Base-by-base conservation (phyloP, 1,284 basidiomycete genomes). In the Ganoderma sinense region DNA sequence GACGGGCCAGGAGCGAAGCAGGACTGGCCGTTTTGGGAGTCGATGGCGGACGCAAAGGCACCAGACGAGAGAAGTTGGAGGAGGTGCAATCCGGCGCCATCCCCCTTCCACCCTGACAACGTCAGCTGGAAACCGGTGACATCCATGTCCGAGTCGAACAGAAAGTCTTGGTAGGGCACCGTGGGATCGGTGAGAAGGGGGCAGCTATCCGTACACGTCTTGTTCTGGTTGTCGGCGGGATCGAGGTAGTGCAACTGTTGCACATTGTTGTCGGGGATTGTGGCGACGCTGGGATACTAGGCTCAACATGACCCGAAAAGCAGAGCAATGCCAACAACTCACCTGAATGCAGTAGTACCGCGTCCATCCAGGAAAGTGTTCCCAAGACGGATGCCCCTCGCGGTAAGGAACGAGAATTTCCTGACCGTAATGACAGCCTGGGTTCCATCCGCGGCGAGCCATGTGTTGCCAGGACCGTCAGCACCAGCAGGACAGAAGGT, bases 1-100 rank as follows among this genome's bases (percentile, higher is more conserved):
- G 93, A 94, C 1, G 91, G 82, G 69, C 84, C 86, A 5, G 92
- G 90, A 1, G 92, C 89, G 75, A 92, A 94, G 78, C 96, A 97
- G 0, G 94, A 94, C 56, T 84, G 80, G 18, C 81, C 82, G 78
- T 97, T 96, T 66, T 89, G 82, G 23, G 77, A 75, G 62, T 81
- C 79, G 65, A 92, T 82, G 0, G 94, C 87, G 2, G 94, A 95
- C 2, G 91, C 94, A 77, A 94, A 96, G 6, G 95, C 93, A 71
- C 97, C 97, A 11, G 94, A 92, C 0, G 96, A 97, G 14, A 99
- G 89, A 10, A 99, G 85, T 79, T 99, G 95, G 51, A 99, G 80
- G 65, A 98, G 85, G 80, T 97, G 94, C 62, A 99, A 83, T 67
- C 96, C 98, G 2, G 95, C 88, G 6, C 91, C 89, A 13, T 85